Conservation (phyloP, 2,329 filamentous ascomycete species). For the Furcasterigmium sp. region DNA sequence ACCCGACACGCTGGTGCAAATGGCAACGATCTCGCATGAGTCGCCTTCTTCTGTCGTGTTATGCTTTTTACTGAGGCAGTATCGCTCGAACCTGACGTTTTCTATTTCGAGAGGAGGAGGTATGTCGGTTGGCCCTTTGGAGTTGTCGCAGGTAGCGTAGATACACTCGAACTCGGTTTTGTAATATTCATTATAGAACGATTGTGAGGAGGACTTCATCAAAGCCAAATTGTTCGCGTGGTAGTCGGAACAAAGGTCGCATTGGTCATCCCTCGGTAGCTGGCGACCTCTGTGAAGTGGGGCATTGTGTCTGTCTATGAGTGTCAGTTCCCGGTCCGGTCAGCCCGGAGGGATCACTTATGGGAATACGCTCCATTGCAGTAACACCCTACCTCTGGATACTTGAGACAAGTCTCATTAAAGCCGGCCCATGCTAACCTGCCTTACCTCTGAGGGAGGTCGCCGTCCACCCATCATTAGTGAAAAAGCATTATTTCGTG, state of each 20-base stretch:
- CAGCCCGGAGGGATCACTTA: too few relatives aligned
- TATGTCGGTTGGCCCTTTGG: not conserved
- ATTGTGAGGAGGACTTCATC: conserved; percentile 18
- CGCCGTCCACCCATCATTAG: too few relatives aligned
- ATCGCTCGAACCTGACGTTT: too few relatives aligned
- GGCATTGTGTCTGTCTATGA: conserved; percentile 9
- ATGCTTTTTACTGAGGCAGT: too few relatives aligned
- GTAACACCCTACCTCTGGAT: conserved; percentile 9
- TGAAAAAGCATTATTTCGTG: too few relatives aligned
- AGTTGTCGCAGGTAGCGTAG: not conserved
- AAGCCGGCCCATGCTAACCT: too few relatives aligned
- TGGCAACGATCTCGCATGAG: too few relatives aligned
- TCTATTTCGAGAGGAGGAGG: not conserved
- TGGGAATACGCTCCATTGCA: conserved; percentile 12
- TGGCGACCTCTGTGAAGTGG: conserved; percentile 10
- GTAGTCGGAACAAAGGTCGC: conserved; percentile 18
- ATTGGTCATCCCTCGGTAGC: conserved; percentile 10
- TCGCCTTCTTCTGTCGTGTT: too few relatives aligned
- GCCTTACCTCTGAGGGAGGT: too few relatives aligned
- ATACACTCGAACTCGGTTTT: not conserved
- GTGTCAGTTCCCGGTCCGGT: not conserved
- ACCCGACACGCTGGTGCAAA: too few relatives aligned
- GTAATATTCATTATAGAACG: conserved; percentile 13
- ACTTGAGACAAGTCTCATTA: conserved; percentile 14
- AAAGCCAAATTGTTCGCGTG: conserved; percentile 12